phyloP scores from a whole-genome alignment of 1,284 basidiomycete species.

The Lentinus polychrous region DNA sequence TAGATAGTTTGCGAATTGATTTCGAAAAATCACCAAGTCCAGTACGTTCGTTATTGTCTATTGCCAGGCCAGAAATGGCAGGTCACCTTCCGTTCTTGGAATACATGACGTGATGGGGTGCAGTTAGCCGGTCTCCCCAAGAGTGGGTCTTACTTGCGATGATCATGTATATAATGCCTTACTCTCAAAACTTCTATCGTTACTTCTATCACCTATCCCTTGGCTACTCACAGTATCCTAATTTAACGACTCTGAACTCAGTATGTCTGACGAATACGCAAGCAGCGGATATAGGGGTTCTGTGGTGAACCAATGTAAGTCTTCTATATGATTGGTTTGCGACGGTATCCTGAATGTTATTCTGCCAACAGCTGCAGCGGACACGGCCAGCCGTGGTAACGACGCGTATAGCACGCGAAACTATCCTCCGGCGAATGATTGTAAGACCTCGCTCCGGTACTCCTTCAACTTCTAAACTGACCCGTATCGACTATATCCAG shows the following conservation, averaged over 20 bases:
- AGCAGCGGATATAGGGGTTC: conserved; percentile 17
- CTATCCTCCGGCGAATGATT: conserved; percentile 25
- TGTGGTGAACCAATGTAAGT: conserved; percentile 16
- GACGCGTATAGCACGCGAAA: conserved; percentile 20
- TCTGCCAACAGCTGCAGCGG: neutral
- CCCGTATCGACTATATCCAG: conserved; percentile 13
- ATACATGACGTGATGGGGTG: too few relatives aligned
- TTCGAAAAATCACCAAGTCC: too few relatives aligned
- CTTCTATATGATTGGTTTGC: neutral
- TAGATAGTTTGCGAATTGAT: too few relatives aligned
- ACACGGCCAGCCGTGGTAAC: neutral
- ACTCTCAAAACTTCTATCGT: too few relatives aligned
- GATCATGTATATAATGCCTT: too few relatives aligned
- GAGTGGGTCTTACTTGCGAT: too few relatives aligned
- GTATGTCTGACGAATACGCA: conserved; percentile 21
- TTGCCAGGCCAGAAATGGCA: too few relatives aligned
- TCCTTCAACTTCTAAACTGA: neutral
- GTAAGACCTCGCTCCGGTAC: conserved; percentile 15
- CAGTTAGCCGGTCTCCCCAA: too few relatives aligned
- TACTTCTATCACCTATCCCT: too few relatives aligned
- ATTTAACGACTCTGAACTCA: neutral
- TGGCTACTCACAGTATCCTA: too few relatives aligned
- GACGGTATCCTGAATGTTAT: neutral
- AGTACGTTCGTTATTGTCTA: too few relatives aligned
- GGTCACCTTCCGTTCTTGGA: too few relatives aligned